A percentile compares a stretch with the other conserved stretches of the same genome.
Conservation (phyloP, 2,329 filamentous ascomycete genomes). For the Stagonosporopsis cucurbitacearum region DNA sequence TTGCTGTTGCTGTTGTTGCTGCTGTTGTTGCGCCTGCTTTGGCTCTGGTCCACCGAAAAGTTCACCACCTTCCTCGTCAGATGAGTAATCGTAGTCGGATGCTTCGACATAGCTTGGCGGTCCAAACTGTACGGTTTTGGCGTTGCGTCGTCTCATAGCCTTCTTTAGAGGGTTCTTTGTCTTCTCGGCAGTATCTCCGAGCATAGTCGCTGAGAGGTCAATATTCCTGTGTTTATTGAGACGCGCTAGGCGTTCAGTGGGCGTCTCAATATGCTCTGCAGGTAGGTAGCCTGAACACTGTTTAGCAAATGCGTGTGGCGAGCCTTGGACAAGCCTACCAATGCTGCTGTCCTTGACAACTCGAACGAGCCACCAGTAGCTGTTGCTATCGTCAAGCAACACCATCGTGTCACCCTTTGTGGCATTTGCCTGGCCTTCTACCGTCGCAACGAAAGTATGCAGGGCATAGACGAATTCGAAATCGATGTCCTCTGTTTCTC, state of each 20-base stretch:
- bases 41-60: conserved; percentile 47
- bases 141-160: conserved; percentile 79
- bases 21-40: conserved; percentile 35
- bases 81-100: conserved; percentile 84
- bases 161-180: conserved; percentile 83
- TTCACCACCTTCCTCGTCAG: conserved; percentile 70
- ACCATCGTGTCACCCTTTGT: conserved; percentile 99
- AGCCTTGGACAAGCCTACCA: conserved; percentile 54
- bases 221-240: conserved; percentile 98
- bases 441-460: conserved; percentile 96
- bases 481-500: conserved; percentile 95
- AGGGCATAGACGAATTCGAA: conserved; percentile 99
- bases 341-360: conserved; percentile 98
- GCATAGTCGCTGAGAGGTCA: conserved; percentile 77
- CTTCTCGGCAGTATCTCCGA: conserved; percentile 77
- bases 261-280: conserved; percentile 97
- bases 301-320: conserved; percentile 1
- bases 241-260: conserved; percentile 89
- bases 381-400: conserved; percentile 96
- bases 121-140: conserved; percentile 86
- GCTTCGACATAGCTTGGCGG: conserved; percentile 88
- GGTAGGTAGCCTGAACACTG: conserved; percentile 82
- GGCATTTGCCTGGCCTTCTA: conserved; percentile 97
- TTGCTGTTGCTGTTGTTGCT: conserved; percentile 34
- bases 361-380: conserved; percentile 98